These are phyloP conservation scores for Luzula sylvatica DNA, from an alignment of 176 grass and related monocot species.

Conservation along the genomic window DNA sequence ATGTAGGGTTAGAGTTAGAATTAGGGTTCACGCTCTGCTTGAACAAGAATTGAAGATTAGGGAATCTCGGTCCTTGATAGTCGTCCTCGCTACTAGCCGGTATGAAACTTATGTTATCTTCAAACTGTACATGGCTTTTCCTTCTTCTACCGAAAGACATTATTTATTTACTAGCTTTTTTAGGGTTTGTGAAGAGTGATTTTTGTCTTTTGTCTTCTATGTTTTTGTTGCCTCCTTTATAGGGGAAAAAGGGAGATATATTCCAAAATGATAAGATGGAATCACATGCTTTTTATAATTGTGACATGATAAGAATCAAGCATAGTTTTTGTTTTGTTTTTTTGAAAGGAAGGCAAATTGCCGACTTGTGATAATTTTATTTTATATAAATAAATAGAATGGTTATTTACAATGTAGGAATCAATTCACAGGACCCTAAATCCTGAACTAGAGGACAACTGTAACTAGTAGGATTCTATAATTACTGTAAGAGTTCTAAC, in stretches of 20 bases:
- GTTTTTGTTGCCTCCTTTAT: not conserved
- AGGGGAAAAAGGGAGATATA: not conserved
- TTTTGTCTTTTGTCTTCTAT: not conserved
- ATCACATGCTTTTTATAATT: conserved; percentile 12
- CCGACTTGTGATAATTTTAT: no score
- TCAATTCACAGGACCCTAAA: no score
- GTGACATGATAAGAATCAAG: conserved; percentile 2
- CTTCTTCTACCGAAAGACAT: not conserved
- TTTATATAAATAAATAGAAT: no score
- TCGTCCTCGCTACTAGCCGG: not conserved
- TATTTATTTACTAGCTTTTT: not conserved
- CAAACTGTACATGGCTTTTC: conserved; percentile 2
- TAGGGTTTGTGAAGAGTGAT: not conserved
- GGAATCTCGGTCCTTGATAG: conserved; percentile 14
- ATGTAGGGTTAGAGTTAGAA: no score
- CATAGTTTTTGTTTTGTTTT: conserved; percentile 6
- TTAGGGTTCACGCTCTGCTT: not conserved
- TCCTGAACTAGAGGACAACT: no score
- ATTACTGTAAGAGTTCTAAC: no score
- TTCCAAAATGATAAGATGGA: conserved; percentile 12
- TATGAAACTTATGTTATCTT: conserved; percentile 9
- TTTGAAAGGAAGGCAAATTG: no score
- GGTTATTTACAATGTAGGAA: no score
- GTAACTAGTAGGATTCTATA: no score
- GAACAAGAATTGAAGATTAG: conserved; percentile 22